These are phyloP conservation scores for Penicillium sp. DNA, from an alignment of 2,329 filamentous ascomycete genomes.

Conservation along the genomic window DNA sequence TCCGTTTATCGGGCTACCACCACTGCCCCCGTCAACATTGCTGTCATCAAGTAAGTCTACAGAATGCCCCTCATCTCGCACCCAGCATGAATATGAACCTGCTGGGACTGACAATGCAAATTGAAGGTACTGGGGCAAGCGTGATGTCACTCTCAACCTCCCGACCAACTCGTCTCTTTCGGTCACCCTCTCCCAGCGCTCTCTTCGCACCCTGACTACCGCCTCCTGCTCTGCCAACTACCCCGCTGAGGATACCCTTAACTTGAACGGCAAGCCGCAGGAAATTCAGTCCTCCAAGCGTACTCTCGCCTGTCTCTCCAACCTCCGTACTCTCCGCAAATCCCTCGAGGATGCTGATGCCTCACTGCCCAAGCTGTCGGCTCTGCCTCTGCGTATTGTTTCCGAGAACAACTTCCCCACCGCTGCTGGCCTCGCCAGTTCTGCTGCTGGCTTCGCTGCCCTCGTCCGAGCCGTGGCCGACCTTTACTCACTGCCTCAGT, in stretches of 20 bases:
- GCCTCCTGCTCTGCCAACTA: slow-evolving; percentile 83
- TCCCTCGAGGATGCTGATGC: slow-evolving; percentile 73
- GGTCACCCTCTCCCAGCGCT: slow-evolving; percentile 91
- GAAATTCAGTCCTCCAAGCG: slow-evolving; percentile 80
- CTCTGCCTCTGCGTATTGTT: slow-evolving; percentile 79
- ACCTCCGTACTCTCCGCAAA: slow-evolving; percentile 77
- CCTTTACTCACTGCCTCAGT: slow-evolving; percentile 82
- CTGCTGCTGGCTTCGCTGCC: slow-evolving; percentile 69
- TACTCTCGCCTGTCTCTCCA: slow-evolving; percentile 92
- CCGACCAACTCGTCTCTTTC: slow-evolving; percentile 98
- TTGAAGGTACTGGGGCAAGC: slow-evolving; percentile 89
- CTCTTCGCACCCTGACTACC: slow-evolving; percentile 93
- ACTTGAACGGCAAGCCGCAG: slow-evolving; percentile 81
- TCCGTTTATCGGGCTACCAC: slow-evolving; percentile 88
- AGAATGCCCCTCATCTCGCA: slow-evolving; percentile 24
- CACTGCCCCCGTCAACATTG: slow-evolving; percentile 96
- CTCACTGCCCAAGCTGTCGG: slow-evolving; percentile 79
- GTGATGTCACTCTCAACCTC: slow-evolving; percentile 89
- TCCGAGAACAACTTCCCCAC: slow-evolving; percentile 99
- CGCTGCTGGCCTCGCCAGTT: slow-evolving; percentile 78
- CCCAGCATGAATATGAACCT: slow-evolving; percentile 12
- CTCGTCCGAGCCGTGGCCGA: slow-evolving; percentile 82
- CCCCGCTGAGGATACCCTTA: slow-evolving; percentile 69
- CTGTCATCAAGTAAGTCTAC: slow-evolving; percentile 81
- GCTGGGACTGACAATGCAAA: slow-evolving; percentile 11